Percentiles rank a stretch among this genome's conserved stretches.
Conservation (phyloP, 225 moss, liverwort and hornwort species). For the Pleurozium schreberi region DNA sequence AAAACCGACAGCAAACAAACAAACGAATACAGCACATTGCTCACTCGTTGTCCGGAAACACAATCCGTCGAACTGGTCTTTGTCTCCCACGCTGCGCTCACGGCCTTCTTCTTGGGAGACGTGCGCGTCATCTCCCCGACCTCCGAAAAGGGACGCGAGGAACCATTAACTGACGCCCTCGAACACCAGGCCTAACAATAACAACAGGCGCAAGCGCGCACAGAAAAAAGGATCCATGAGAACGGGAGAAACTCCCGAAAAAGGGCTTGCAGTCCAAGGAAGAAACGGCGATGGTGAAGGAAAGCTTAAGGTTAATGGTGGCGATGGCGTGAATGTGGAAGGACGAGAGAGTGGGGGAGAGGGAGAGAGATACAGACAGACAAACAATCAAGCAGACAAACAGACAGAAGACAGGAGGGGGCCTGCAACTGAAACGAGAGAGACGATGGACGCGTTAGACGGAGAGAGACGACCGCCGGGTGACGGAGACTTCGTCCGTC, state of each 20-base stretch:
- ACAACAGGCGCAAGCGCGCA: conserved; percentile 16
- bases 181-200: background rate
- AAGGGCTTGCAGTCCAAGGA: too few relatives aligned
- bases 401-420: background rate
- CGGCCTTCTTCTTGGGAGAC: conserved; percentile 10
- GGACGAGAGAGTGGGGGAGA: background rate
- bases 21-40: conserved; percentile 11
- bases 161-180: conserved; percentile 26
- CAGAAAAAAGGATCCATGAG: conserved; percentile 19
- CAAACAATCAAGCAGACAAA: background rate
- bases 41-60: background rate
- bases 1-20: conserved; percentile 13
- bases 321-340: background rate
- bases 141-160: background rate
- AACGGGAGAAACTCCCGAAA: background rate
- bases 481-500: background rate
- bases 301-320: background rate
- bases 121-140: conserved; percentile 48
- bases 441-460: background rate
- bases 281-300: background rate
- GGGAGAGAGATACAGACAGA: background rate
- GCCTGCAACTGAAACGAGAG: background rate
- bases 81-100: conserved; percentile 7
- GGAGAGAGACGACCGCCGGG: background rate
- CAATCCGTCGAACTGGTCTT: background rate